Evolutionary conservation across 192 early-diverging fungal genomes (phyloP).

Genomic region (Coemansia sp.): DNA sequence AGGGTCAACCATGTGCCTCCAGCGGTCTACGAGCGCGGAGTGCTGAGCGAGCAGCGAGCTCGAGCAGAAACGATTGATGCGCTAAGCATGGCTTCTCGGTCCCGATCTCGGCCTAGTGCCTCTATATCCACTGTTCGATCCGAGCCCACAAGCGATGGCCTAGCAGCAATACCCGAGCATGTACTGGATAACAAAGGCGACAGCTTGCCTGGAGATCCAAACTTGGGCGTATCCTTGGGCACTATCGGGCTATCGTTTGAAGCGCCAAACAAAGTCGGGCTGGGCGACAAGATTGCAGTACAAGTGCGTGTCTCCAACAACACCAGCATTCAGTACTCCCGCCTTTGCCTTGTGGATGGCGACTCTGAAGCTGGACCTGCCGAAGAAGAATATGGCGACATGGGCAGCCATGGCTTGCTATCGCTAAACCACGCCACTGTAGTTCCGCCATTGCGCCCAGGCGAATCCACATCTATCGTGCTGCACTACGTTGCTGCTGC

Average conservation of each 20-base stretch:
- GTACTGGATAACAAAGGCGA: too few relatives aligned
- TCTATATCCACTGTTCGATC: not conserved
- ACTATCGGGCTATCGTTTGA: conserved; percentile 39
- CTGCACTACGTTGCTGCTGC: conserved; percentile 44
- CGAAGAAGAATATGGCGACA: not conserved
- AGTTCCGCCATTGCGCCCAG: conserved; percentile 39
- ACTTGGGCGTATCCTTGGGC: not conserved
- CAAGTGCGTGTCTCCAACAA: conserved; percentile 39
- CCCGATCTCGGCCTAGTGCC: not conserved
- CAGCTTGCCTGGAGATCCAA: not conserved
- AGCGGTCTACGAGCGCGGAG: not conserved
- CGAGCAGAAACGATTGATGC: conserved; percentile 34
- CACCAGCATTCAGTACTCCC: conserved; percentile 26
- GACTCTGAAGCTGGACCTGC: not conserved
- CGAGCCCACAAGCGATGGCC: not conserved
- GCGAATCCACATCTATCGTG: conserved; percentile 30
- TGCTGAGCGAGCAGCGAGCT: conserved; percentile 12
- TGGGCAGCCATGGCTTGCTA: conserved; percentile 15
- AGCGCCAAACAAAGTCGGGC: conserved; percentile 28
- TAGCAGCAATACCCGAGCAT: not conserved
- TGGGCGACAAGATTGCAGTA: conserved; percentile 38
- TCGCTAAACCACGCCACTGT: conserved; percentile 18
- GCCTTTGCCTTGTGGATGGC: conserved; percentile 30
- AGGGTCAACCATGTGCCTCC: conserved; percentile 4
- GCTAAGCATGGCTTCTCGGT: conserved; percentile 13